A percentile compares a stretch with the other conserved stretches of the same genome.
phyloP scores from a whole-genome alignment of 495 filamentous ascomycete genomes.

The Penicillium paradoxum region DNA sequence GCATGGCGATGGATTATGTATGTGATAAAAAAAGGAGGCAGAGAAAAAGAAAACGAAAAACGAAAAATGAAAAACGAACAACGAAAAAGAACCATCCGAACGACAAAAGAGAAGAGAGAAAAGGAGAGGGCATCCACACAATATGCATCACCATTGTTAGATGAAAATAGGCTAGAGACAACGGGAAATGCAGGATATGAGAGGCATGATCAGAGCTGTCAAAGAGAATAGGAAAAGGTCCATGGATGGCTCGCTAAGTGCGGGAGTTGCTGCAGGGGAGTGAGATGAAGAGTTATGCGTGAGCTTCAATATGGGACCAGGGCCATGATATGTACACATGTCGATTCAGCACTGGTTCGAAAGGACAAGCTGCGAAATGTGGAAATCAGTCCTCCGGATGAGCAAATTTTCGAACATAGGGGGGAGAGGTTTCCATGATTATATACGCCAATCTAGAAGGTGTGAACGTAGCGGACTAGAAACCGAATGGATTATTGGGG shows the following conservation, averaged over 20 bases:
- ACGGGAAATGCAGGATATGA: conserved; percentile 7
- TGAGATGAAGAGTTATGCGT: conserved; percentile 4
- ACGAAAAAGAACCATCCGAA: conserved; percentile 4
- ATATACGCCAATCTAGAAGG: conserved; percentile 17
- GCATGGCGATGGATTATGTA: conserved; percentile 3
- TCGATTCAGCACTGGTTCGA: conserved; percentile 15
- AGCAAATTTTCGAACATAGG: conserved; percentile 8
- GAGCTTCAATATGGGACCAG: conserved; percentile 14
- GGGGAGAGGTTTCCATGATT: conserved; percentile 9
- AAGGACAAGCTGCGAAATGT: conserved; percentile 16
- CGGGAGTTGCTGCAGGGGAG: conserved; percentile 3
- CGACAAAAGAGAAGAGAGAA: conserved; percentile 1
- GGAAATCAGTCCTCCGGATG: not conserved
- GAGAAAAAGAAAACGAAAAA: not conserved
- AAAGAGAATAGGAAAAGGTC: not conserved
- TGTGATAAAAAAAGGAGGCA: not conserved
- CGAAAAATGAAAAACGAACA: too few relatives aligned
- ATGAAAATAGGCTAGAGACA: conserved; percentile 1
- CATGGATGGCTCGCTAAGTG: conserved; percentile 18
- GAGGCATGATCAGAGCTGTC: conserved; percentile 1
- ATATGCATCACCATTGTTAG: conserved; percentile 6
- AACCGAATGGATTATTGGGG: conserved; percentile 89
- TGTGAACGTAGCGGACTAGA: conserved; percentile 44
- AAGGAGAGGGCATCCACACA: conserved; percentile 9
- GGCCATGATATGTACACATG: conserved; percentile 21